Evolutionary conservation across 2,329 filamentous ascomycete species (phyloP).

Genomic region (Botrytis paeoniae): DNA sequence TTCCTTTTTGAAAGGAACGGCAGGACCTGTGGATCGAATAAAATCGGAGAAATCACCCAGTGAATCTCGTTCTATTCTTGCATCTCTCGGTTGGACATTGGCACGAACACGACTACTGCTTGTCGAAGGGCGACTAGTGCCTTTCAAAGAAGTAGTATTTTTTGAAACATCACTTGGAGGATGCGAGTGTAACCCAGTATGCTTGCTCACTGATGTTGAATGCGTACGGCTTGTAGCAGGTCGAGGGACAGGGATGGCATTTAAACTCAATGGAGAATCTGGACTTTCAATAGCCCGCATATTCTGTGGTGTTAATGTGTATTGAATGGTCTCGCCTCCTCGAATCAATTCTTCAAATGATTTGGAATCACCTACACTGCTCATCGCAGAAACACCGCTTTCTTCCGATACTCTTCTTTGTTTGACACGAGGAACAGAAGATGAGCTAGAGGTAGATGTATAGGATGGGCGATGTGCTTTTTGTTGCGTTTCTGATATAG

Average conservation of each 20-base stretch:
- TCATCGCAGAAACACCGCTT: conserved; percentile 37
- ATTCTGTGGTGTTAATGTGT: conserved; percentile 74
- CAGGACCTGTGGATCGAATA: conserved; percentile 62
- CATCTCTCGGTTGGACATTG: conserved; percentile 59
- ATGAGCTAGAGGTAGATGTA: conserved; percentile 52
- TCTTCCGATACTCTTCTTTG: conserved; percentile 58
- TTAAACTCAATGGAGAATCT: conserved; percentile 32
- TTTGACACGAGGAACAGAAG: conserved; percentile 48
- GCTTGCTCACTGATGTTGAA: conserved; percentile 32
- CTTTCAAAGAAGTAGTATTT: background rate
- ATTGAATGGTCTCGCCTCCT: conserved; percentile 79
- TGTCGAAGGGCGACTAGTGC: conserved; percentile 20
- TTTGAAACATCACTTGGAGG: conserved; percentile 21
- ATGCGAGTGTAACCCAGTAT: conserved; percentile 29
- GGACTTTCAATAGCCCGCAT: conserved; percentile 74
- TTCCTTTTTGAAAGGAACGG: conserved; percentile 39
- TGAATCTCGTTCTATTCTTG: conserved; percentile 67
- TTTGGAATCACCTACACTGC: conserved; percentile 57
- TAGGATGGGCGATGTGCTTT: conserved; percentile 36
- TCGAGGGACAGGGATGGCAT: conserved; percentile 24
- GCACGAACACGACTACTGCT: conserved; percentile 28
- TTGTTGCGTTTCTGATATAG: conserved; percentile 17
- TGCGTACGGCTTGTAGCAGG: conserved; percentile 31
- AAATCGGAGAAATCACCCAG: conserved; percentile 85
- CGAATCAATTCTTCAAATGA: conserved; percentile 79